phyloP scores from a whole-genome alignment of 345 rosid genomes.

The Populus ilicifolia region DNA sequence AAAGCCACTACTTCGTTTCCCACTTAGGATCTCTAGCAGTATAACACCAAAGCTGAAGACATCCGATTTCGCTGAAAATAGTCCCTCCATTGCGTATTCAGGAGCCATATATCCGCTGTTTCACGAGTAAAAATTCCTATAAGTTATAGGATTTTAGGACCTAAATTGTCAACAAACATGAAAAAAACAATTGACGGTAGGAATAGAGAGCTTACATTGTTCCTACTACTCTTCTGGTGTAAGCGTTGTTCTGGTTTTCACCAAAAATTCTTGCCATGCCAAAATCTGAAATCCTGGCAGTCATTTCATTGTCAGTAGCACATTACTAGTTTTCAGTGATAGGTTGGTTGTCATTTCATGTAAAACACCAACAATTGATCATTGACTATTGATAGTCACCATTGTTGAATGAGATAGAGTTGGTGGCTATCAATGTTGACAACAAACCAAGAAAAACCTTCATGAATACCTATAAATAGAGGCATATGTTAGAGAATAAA shows the following conservation, averaged over 20 bases:
- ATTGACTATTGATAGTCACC: no score
- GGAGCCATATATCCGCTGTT: no score
- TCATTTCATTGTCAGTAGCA: conserved; percentile 36
- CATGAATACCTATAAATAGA: no score
- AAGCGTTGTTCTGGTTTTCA: conserved; percentile 19
- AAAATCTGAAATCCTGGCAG: conserved; percentile 48
- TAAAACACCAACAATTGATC: no score
- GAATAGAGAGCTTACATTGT: conserved; percentile 20
- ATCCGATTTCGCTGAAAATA: conserved; percentile 24
- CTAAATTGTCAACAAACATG: neutral
- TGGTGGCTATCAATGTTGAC: no score
- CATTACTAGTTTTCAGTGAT: conserved; percentile 43
- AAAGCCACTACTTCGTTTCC: conserved; percentile 13
- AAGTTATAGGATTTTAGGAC: neutral
- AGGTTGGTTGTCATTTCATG: no score
- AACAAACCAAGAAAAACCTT: no score
- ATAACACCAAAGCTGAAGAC: conserved; percentile 33
- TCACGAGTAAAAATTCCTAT: neutral
- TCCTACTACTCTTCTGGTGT: conserved; percentile 29
- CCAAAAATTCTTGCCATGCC: conserved; percentile 40
- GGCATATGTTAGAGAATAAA: no score
- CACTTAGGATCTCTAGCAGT: conserved; percentile 29
- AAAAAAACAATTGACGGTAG: neutral
- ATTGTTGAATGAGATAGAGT: no score
- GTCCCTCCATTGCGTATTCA: conserved; percentile 32